These are phyloP conservation scores for Beauveria sp. DNA, from an alignment of 2,329 filamentous ascomycete genomes.

Conservation along the genomic window DNA sequence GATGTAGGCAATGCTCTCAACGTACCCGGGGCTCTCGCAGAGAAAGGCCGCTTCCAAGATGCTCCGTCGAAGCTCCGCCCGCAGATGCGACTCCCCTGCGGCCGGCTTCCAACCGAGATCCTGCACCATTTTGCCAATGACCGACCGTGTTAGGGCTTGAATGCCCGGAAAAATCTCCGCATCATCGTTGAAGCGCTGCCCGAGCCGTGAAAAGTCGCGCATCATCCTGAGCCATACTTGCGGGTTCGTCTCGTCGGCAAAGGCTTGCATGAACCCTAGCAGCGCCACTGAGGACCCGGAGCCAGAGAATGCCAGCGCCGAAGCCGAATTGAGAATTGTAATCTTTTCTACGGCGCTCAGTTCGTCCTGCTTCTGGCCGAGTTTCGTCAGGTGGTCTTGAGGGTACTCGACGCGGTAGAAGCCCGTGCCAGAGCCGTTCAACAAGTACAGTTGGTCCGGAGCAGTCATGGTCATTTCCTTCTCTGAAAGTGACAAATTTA, in stretches of 20 bases:
- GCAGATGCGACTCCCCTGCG: constrained; percentile 73
- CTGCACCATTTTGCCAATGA: constrained; percentile 73
- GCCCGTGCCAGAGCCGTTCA: constrained; percentile 82
- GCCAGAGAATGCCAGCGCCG: constrained; percentile 80
- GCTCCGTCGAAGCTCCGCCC: constrained; percentile 71
- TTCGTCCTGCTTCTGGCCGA: constrained; percentile 67
- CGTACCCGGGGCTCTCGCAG: constrained; percentile 67
- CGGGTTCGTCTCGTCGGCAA: constrained; percentile 72
- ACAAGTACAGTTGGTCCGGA: constrained; percentile 79
- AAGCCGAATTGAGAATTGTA: constrained; percentile 80
- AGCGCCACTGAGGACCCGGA: constrained; percentile 74
- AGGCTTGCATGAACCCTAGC: constrained; percentile 74
- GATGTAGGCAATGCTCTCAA: constrained; percentile 10
- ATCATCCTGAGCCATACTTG: constrained; percentile 85
- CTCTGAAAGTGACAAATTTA: constrained; percentile 22
- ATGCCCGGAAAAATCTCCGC: constrained; percentile 63
- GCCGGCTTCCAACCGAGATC: constrained; percentile 77
- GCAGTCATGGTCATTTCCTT: constrained; percentile 77
- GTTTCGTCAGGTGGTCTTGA: constrained; percentile 66
- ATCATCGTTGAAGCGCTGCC: constrained; percentile 79
- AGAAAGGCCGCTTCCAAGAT: constrained; percentile 69
- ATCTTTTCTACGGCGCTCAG: constrained; percentile 87
- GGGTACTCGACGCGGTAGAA: constrained; percentile 92
- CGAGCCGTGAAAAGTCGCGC: constrained; percentile 65
- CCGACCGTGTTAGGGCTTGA: constrained; percentile 71